These are phyloP conservation scores for Leptosphaerulina australis DNA, from an alignment of 2,329 filamentous ascomycete genomes.

Conservation along the genomic window DNA sequence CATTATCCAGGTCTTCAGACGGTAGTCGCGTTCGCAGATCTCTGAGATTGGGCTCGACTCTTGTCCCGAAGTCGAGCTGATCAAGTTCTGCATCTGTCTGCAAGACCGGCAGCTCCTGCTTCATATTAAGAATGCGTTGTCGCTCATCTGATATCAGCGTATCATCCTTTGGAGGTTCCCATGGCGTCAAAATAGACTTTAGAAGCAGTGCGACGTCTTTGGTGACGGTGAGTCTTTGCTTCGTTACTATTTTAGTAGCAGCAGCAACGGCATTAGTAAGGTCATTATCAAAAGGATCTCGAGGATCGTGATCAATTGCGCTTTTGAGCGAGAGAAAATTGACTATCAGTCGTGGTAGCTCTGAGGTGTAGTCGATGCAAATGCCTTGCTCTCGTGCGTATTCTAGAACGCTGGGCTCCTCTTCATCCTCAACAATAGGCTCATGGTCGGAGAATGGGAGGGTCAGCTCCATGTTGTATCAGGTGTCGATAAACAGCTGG, in stretches of 20 bases:
- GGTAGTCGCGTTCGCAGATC: conserved; percentile 39
- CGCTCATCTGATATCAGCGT: conserved; percentile 12
- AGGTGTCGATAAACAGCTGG: neutral
- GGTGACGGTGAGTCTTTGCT: conserved; percentile 38
- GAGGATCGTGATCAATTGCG: conserved; percentile 25
- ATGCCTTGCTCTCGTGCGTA: conserved; percentile 57
- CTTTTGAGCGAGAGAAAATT: conserved; percentile 16
- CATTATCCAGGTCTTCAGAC: conserved; percentile 44
- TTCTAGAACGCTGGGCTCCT: conserved; percentile 52
- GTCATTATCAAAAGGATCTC: conserved; percentile 23
- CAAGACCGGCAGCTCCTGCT: conserved; percentile 56
- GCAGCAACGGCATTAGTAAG: conserved; percentile 17
- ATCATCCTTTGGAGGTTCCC: neutral
- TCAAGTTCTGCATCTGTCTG: conserved; percentile 54
- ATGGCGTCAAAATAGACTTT: conserved; percentile 22
- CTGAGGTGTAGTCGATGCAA: conserved; percentile 45
- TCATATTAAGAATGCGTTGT: conserved; percentile 39
- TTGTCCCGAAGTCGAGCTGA: conserved; percentile 47
- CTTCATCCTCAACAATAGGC: conserved; percentile 20
- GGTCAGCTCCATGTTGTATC: conserved; percentile 26
- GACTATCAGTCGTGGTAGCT: conserved; percentile 31
- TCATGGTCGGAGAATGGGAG: conserved; percentile 7
- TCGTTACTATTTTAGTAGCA: conserved; percentile 27
- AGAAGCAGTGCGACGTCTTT: conserved; percentile 41
- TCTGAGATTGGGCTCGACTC: conserved; percentile 31